phyloP scores from a whole-genome alignment of 208 protist genomes.

The Trichomonas tenax region DNA sequence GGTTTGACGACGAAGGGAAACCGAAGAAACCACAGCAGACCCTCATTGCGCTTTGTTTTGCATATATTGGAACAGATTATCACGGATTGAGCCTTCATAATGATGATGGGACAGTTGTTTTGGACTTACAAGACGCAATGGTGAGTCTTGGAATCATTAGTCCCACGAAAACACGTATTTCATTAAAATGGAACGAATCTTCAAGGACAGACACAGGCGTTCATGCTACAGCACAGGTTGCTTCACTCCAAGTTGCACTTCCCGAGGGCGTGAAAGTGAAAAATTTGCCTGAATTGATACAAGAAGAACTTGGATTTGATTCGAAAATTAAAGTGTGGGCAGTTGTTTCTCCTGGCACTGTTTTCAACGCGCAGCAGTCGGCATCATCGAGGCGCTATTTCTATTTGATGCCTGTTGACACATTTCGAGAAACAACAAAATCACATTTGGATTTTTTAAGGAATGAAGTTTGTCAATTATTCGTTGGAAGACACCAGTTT shows the following conservation, averaged over 20 bases:
- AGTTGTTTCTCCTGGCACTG: not conserved
- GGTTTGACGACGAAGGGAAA: not conserved
- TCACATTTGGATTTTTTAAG: not conserved
- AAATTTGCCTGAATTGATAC: not conserved
- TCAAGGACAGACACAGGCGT: not conserved
- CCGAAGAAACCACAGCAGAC: not conserved
- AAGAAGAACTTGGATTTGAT: not conserved
- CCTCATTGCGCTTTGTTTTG: not conserved
- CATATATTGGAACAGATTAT: not conserved
- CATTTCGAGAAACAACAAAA: not conserved
- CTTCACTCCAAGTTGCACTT: not conserved
- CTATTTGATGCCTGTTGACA: not conserved
- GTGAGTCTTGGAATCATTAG: not conserved
- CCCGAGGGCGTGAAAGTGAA: not conserved
- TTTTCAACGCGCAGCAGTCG: not conserved
- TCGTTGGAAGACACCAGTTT: not conserved
- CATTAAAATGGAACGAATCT: not conserved
- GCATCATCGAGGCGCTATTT: not conserved
- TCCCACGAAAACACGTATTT: not conserved
- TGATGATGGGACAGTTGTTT: not conserved
- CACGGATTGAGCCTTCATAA: not conserved
- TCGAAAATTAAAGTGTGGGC: not conserved
- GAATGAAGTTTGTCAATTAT: not conserved
- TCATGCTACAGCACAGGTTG: not conserved
- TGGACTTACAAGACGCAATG: not conserved